Evolutionary conservation across 192 early-diverging fungal species (phyloP), one percentile per base, ranked within the genome.

Genomic region (Podila clonocystis): DNA sequence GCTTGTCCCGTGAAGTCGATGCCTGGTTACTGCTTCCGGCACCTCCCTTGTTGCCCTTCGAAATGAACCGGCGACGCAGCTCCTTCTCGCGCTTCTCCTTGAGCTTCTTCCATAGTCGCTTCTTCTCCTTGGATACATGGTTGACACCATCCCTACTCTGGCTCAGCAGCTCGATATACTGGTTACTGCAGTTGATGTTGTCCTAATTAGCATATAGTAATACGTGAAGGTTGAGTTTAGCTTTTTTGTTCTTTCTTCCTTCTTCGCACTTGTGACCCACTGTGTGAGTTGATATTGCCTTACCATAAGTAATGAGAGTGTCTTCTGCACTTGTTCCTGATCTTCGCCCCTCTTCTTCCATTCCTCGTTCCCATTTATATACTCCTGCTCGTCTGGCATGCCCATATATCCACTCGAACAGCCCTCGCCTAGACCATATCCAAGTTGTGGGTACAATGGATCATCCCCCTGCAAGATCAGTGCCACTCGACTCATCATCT

Each of bases 381-480:
- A 58, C 28, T 77, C 72, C 48, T 75, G 70, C 31, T 71, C 72
- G 57, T 64, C 72, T 20, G 73, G 63, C 70, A 75, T 73, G 11
- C 78, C 83, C 66, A 34, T 74, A 38, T 66, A 41, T 45, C 74
- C 72, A 8, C 65, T 74, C 57, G 83, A 70, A 68, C 72, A 58
- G 31, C 72, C 64, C 36, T 83, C 60, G 41, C 67, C 77, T 45
- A 85, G 65, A 24, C 85, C 88, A 69, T 88, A 87, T 20, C 84
- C 77, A 31, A 91, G 55, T 48, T 92, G 82, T 52, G 89, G 85
- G 55, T 88, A 88, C 36, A 87, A 72, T 28, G 88, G 89, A 82
- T 93, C 91, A 64, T 93, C 91, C 4, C 85, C 78, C 30, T 91
- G 87, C 13, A 91, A 62, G 45, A 89, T 85, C 62, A 82, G 62